phyloP scores from a whole-genome alignment of 441 rosid genomes.

The Populus hybrid region DNA sequence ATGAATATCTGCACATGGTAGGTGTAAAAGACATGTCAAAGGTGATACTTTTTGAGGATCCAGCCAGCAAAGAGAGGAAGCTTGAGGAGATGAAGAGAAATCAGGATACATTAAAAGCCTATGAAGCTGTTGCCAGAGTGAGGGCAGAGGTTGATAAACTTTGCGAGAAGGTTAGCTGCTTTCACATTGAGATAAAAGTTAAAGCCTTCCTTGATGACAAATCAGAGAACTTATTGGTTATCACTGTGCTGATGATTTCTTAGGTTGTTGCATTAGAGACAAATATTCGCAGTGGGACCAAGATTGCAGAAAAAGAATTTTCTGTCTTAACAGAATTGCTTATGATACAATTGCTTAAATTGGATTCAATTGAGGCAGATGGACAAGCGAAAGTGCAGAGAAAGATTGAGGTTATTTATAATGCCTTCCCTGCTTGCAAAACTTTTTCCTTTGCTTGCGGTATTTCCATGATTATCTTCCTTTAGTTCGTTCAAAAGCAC shows the following conservation, averaged over 20 bases:
- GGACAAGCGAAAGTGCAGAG: conserved; percentile 58
- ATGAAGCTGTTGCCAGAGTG: conserved; percentile 41
- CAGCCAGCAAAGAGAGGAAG: conserved; percentile 53
- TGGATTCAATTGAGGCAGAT: conserved; percentile 51
- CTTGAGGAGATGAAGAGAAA: conserved; percentile 40
- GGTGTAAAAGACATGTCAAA: conserved; percentile 54
- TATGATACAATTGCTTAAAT: conserved; percentile 49
- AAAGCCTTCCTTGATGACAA: background rate
- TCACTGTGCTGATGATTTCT: conserved; percentile 4
- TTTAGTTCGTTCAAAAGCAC: background rate
- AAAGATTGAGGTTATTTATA: conserved; percentile 40
- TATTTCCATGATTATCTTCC: background rate
- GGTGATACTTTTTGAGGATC: conserved; percentile 50
- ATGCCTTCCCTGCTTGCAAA: background rate
- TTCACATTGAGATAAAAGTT: background rate
- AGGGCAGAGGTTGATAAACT: conserved; percentile 50
- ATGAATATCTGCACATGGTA: conserved; percentile 42
- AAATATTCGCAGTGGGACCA: conserved; percentile 33
- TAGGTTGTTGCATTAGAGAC: conserved; percentile 48
- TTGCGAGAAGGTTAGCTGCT: conserved; percentile 38
- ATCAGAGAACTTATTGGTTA: background rate
- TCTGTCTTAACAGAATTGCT: conserved; percentile 45
- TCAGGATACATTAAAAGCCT: conserved; percentile 29
- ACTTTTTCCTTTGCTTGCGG: background rate
- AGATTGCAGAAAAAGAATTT: conserved; percentile 44